phyloP scores from a whole-genome alignment of 2,329 filamentous ascomycete species.

The Blumeriella jaapii region DNA sequence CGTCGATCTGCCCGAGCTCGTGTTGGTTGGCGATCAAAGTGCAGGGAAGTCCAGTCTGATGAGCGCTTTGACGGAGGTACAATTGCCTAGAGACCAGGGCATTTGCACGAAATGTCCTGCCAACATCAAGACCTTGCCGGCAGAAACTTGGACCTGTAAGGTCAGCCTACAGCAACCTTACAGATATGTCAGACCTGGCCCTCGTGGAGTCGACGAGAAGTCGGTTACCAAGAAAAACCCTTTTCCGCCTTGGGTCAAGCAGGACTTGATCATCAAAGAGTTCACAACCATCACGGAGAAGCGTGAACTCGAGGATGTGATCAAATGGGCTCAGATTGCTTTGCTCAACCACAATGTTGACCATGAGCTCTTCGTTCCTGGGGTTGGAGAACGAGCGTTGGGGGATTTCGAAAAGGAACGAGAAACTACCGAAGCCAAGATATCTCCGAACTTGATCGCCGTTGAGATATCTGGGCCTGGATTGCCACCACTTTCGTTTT shows the following conservation, averaged over 20 bases:
- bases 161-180: constrained; percentile 59
- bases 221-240: constrained; percentile 39
- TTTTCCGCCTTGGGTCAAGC: constrained; percentile 3
- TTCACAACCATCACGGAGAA: constrained; percentile 56
- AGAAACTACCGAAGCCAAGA: constrained; percentile 47
- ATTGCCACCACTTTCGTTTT: constrained; percentile 68
- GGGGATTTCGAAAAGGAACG: constrained; percentile 7
- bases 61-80: constrained; percentile 56
- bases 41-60: constrained; percentile 66
- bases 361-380: constrained; percentile 33
- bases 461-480: constrained; percentile 63
- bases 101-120: constrained; percentile 75
- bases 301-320: constrained; percentile 50
- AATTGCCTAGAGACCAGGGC: constrained; percentile 56
- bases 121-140: constrained; percentile 54
- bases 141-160: constrained; percentile 54
- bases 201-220: constrained; percentile 17
- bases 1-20: constrained; percentile 60
- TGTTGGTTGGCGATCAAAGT: constrained; percentile 75
- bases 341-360: constrained; percentile 55
- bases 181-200: constrained; percentile 31
- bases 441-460: constrained; percentile 71
- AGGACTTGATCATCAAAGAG: constrained; percentile 41
- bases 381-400: constrained; percentile 15
- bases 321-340: constrained; percentile 67